These are phyloP conservation scores for Pleurotus salmoneostramineus DNA, from an alignment of 768 basidiomycete genomes.

Conservation along the genomic window DNA sequence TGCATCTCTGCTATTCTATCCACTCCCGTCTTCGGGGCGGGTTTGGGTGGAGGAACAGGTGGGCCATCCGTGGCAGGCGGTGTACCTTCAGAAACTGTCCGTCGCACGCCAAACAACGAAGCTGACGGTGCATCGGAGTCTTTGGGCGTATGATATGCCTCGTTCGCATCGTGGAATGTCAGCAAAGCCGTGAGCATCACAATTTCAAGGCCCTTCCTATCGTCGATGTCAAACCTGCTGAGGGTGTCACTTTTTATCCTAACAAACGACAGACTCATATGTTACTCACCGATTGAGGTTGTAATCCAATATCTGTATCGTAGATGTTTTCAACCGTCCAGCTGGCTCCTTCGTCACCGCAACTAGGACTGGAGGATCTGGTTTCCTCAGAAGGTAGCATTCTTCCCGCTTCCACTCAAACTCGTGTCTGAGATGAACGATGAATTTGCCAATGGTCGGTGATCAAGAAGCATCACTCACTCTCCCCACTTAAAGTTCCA, in stretches of 20 bases:
- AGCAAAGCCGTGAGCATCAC: slow-evolving; percentile 72
- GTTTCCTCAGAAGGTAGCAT: slow-evolving; percentile 80
- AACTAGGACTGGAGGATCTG: slow-evolving; percentile 83
- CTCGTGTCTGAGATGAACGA: slow-evolving; percentile 49
- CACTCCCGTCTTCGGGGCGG: slow-evolving; percentile 59
- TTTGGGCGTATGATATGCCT: slow-evolving; percentile 40
- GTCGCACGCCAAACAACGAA: slow-evolving; percentile 1
- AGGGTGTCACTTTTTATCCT: not conserved
- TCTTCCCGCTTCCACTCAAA: slow-evolving; percentile 87
- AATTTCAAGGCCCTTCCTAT: slow-evolving; percentile 84
- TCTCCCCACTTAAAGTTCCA: slow-evolving; percentile 85
- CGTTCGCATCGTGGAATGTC: slow-evolving; percentile 72
- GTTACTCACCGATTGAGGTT: slow-evolving; percentile 65
- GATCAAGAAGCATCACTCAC: slow-evolving; percentile 39
- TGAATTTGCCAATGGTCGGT: not conserved
- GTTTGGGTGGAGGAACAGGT: slow-evolving; percentile 53
- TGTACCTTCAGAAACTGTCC: slow-evolving; percentile 5
- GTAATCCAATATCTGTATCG: slow-evolving; percentile 80
- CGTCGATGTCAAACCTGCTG: slow-evolving; percentile 75
- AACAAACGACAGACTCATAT: not conserved
- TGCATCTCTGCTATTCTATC: slow-evolving; percentile 75
- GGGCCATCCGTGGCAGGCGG: slow-evolving; percentile 24
- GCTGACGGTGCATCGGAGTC: not conserved
- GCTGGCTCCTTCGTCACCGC: slow-evolving; percentile 76
- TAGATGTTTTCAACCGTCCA: slow-evolving; percentile 57